Percentiles rank a stretch among this genome's conserved stretches.
These are phyloP conservation scores for Metschnikowia bowlesiae DNA, from an alignment of 805 yeast species.

Conservation along the genomic window DNA sequence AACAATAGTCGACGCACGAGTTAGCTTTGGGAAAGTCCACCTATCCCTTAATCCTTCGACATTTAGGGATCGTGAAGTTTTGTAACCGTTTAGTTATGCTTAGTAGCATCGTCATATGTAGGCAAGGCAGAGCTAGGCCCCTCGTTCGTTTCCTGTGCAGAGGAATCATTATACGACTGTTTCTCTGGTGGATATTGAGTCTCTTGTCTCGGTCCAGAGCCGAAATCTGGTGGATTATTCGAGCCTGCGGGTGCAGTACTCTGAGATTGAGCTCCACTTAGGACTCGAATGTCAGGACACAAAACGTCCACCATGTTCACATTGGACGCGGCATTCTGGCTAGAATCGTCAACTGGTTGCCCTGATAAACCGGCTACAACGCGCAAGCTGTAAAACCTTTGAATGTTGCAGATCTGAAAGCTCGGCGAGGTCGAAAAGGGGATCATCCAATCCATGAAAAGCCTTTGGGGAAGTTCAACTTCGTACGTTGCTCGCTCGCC, in stretches of 20 bases:
- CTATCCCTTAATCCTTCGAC: no score
- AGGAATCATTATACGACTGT: neutral
- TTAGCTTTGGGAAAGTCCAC: neutral
- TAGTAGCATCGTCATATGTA: neutral
- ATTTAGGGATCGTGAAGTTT: neutral
- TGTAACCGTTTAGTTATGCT: neutral
- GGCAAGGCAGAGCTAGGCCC: neutral
- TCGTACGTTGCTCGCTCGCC: slow-evolving; percentile 26
- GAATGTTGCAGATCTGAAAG: slow-evolving; percentile 53
- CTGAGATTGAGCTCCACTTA: slow-evolving; percentile 29
- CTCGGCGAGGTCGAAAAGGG: slow-evolving; percentile 51
- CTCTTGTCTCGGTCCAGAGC: slow-evolving; percentile 8
- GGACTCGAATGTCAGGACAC: slow-evolving; percentile 29
- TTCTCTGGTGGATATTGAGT: slow-evolving; percentile 1
- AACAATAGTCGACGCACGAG: neutral
- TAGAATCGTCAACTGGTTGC: slow-evolving; percentile 18
- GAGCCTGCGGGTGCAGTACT: neutral
- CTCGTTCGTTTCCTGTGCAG: neutral
- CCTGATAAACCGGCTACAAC: slow-evolving; percentile 27
- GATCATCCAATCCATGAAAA: slow-evolving; percentile 37
- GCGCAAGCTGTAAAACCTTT: slow-evolving; percentile 39
- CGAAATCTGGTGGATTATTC: neutral
- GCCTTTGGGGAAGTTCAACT: slow-evolving; percentile 40
- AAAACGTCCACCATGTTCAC: slow-evolving; percentile 28
- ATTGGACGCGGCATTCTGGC: slow-evolving; percentile 18